These are phyloP conservation scores for Auricularia auricula-judae DNA, from an alignment of 768 basidiomycete species.

Conservation along the genomic window DNA sequence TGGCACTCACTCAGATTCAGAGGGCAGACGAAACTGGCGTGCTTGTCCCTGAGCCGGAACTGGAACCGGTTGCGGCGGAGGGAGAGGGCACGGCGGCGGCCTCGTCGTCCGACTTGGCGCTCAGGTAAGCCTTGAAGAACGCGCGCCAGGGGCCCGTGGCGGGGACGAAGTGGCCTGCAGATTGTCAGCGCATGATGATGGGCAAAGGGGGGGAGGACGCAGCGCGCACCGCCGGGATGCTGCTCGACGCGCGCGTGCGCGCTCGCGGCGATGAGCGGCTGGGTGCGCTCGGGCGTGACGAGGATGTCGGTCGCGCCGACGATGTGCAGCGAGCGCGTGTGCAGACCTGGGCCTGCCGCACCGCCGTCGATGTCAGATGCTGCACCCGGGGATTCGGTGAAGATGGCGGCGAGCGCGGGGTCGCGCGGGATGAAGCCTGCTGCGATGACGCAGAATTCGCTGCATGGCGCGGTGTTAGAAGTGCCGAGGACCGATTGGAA, in stretches of 20 bases:
- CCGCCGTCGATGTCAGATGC: background rate
- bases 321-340: constrained; percentile 70
- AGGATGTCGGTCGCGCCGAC: constrained; percentile 70
- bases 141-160: constrained; percentile 65
- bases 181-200: no score
- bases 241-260: constrained; percentile 51
- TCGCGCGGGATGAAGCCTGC: constrained; percentile 52
- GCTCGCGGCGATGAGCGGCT: constrained; percentile 42
- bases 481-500: background rate
- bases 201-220: no score
- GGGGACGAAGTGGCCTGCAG: constrained; percentile 72
- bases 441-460: constrained; percentile 64
- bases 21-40: background rate
- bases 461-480: constrained; percentile 15
- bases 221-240: constrained; percentile 78
- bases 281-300: constrained; percentile 58
- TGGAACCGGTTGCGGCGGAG: background rate
- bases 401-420: constrained; percentile 38
- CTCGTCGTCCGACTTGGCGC: background rate
- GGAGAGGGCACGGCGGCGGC: background rate
- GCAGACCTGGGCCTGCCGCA: constrained; percentile 25
- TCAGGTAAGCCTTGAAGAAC: constrained; percentile 59
- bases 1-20: background rate
- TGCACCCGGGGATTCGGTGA: constrained; percentile 15
- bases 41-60: background rate